Conservation (phyloP, 164 flowering plant genomes). For the Hamamelis virginiana region DNA sequence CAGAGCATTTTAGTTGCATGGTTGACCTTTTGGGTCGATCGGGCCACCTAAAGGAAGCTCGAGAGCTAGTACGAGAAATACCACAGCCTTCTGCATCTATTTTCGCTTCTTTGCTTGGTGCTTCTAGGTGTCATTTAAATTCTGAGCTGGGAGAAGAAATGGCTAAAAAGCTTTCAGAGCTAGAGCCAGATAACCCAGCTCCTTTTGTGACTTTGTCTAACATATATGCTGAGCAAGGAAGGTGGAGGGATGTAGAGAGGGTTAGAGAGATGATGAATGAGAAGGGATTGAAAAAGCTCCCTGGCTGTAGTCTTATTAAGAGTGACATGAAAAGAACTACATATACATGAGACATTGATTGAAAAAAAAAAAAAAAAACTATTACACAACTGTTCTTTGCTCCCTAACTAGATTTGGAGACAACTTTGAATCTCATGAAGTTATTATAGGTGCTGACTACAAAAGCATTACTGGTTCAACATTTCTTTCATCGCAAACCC, state of each 20-base stretch:
- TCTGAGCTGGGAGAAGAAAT: slow-evolving; percentile 58
- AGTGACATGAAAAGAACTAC: slow-evolving; percentile 13
- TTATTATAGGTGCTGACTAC: slow-evolving; percentile 6
- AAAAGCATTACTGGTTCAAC: slow-evolving; percentile 36
- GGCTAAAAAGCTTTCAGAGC: slow-evolving; percentile 41
- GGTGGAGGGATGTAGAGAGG: slow-evolving; percentile 68
- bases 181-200: slow-evolving; percentile 63
- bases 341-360: background rate
- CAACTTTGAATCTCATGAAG: background rate
- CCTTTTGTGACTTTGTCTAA: slow-evolving; percentile 60
- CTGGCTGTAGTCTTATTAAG: slow-evolving; percentile 48
- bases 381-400: background rate
- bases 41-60: slow-evolving; percentile 60
- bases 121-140: slow-evolving; percentile 46
- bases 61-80: slow-evolving; percentile 38
- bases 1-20: slow-evolving; percentile 56
- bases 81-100: slow-evolving; percentile 43
- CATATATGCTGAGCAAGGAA: slow-evolving; percentile 58
- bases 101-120: slow-evolving; percentile 66
- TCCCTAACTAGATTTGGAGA: background rate
- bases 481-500: slow-evolving; percentile 55
- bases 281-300: slow-evolving; percentile 43
- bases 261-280: slow-evolving; percentile 45
- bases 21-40: slow-evolving; percentile 69
- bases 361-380: no score